phyloP scores from a whole-genome alignment of 495 filamentous ascomycete species.

The Collariella sp. region DNA sequence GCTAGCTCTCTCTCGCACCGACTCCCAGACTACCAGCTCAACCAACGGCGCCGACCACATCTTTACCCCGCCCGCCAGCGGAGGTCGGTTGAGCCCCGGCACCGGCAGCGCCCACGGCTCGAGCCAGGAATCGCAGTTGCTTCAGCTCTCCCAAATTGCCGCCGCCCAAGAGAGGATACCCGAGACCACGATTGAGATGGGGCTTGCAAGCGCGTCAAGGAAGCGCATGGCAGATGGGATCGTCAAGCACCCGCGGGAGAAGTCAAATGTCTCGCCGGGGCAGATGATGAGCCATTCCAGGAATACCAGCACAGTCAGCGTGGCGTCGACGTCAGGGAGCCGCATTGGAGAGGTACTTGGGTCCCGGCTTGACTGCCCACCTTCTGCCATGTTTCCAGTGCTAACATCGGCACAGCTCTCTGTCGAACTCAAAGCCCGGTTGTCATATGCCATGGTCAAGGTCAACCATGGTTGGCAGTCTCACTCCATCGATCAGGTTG shows the following conservation, averaged over 20 bases:
- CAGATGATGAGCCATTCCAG: slow-evolving; percentile 50
- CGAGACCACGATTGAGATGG: slow-evolving; percentile 19
- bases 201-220: slow-evolving; percentile 29
- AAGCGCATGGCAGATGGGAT: slow-evolving; percentile 61
- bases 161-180: slow-evolving; percentile 42
- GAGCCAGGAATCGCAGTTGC: slow-evolving; percentile 42
- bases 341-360: slow-evolving; percentile 68
- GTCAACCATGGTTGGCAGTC: slow-evolving; percentile 79
- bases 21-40: slow-evolving; percentile 36
- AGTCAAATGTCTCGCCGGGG: slow-evolving; percentile 32
- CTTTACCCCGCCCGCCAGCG: slow-evolving; percentile 42
- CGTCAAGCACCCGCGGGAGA: slow-evolving; percentile 43
- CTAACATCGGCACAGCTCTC: slow-evolving; percentile 50
- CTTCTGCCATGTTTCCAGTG: not conserved
- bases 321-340: slow-evolving; percentile 47
- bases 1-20: slow-evolving; percentile 30
- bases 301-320: slow-evolving; percentile 54
- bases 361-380: not conserved
- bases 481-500: slow-evolving; percentile 58
- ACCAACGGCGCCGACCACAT: slow-evolving; percentile 37
- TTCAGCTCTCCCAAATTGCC: slow-evolving; percentile 46
- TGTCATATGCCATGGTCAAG: slow-evolving; percentile 85
- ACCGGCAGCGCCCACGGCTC: slow-evolving; percentile 29
- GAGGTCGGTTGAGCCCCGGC: slow-evolving; percentile 32
- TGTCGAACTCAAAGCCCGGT: slow-evolving; percentile 63